Conservation (phyloP, 1,284 basidiomycete genomes). For the Phylloboletellus chloephorus region DNA sequence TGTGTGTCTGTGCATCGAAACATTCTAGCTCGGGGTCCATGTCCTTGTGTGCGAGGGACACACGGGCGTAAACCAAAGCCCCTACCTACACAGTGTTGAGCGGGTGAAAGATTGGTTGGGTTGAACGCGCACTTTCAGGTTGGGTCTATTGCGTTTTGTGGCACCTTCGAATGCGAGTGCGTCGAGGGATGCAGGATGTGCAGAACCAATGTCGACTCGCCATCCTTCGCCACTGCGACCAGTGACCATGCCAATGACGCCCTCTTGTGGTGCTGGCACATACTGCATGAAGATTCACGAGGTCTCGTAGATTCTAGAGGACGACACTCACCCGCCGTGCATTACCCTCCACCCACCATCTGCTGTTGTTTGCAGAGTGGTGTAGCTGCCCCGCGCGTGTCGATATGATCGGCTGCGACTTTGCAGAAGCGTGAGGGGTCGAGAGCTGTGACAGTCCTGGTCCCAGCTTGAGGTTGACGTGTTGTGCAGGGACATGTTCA, state of each 20-base stretch:
- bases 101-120: not conserved
- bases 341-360: slow-evolving; percentile 81
- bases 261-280: slow-evolving; percentile 77
- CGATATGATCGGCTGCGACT: slow-evolving; percentile 44
- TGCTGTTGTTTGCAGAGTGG: slow-evolving; percentile 63
- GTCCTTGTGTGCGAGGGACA: slow-evolving; percentile 81
- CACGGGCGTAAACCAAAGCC: slow-evolving; percentile 73
- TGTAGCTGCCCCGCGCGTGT: slow-evolving; percentile 64
- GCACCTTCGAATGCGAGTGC: slow-evolving; percentile 83
- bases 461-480: slow-evolving; percentile 74
- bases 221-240: slow-evolving; percentile 74
- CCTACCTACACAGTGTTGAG: slow-evolving; percentile 53
- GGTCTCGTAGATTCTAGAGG: not conserved
- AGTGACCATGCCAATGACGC: slow-evolving; percentile 68
- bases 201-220: slow-evolving; percentile 78
- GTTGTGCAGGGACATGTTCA: slow-evolving; percentile 60
- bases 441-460: slow-evolving; percentile 61
- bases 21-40: slow-evolving; percentile 89
- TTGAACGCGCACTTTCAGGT: slow-evolving; percentile 57
- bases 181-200: slow-evolving; percentile 72
- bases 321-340: slow-evolving; percentile 55
- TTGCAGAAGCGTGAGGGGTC: slow-evolving; percentile 15
- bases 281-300: slow-evolving; percentile 49
- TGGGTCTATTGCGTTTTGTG: slow-evolving; percentile 78
- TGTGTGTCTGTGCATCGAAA: slow-evolving; percentile 80